Conservation (phyloP, 768 basidiomycete species). For the Lentinula raphanica region DNA sequence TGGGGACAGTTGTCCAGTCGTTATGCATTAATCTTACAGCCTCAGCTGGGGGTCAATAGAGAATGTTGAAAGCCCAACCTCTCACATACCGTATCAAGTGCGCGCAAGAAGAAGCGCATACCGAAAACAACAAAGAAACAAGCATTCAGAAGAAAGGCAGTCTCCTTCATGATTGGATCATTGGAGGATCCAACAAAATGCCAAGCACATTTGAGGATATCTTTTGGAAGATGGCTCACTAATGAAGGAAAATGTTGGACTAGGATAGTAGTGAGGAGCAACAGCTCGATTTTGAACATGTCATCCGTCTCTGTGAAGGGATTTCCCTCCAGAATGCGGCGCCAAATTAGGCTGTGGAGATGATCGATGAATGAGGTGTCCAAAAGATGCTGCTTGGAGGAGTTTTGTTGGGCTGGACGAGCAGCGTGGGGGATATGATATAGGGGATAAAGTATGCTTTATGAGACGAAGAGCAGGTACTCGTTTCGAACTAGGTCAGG, state of each 20-base stretch:
- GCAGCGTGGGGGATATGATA: conserved; percentile 81
- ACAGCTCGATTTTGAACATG: conserved; percentile 82
- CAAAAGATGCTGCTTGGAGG: conserved; percentile 55
- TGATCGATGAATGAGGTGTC: conserved; percentile 65
- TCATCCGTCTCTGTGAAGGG: conserved; percentile 66
- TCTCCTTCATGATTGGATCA: conserved; percentile 89
- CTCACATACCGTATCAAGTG: conserved; percentile 68
- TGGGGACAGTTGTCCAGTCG: no score
- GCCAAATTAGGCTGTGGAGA: conserved; percentile 77
- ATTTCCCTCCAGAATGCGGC: conserved; percentile 56
- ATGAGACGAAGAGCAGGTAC: conserved; percentile 58
- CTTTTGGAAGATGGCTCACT: conserved; percentile 80
- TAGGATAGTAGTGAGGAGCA: conserved; percentile 84
- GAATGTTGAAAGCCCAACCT: conserved; percentile 5
- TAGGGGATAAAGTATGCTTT: conserved; percentile 79
- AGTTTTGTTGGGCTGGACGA: conserved; percentile 64
- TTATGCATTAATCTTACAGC: no score
- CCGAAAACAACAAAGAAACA: conserved; percentile 93
- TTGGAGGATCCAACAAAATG: conserved; percentile 71
- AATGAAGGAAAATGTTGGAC: conserved; percentile 79
- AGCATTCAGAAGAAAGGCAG: conserved; percentile 84
- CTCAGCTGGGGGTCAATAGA: background rate
- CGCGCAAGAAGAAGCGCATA: conserved; percentile 80
- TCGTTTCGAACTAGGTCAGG: conserved; percentile 74
- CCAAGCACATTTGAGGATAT: conserved; percentile 93